Evolutionary conservation across 2,329 filamentous ascomycete genomes (phyloP).

Genomic region (Penicillium frequentans): DNA sequence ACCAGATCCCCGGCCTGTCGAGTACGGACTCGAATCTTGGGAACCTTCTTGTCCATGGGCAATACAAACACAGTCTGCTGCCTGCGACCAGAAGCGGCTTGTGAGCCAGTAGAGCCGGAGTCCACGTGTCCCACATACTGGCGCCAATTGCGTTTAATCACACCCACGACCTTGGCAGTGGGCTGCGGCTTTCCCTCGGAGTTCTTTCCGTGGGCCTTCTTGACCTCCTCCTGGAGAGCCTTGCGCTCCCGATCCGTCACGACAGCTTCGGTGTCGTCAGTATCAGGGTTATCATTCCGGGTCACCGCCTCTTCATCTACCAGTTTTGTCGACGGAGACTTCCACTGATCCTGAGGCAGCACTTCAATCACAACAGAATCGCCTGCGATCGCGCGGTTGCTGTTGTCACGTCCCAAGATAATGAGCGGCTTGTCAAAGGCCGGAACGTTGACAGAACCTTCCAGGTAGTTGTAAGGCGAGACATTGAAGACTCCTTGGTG

Average conservation of each 20-base stretch:
- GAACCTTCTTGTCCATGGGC: conserved; percentile 97
- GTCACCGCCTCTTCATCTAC: conserved; percentile 91
- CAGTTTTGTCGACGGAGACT: conserved; percentile 90
- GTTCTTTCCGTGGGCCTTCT: conserved; percentile 73
- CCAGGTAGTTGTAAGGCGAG: conserved; percentile 96
- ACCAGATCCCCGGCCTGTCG: conserved; percentile 85
- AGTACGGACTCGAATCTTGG: conserved; percentile 91
- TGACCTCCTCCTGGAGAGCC: conserved; percentile 88
- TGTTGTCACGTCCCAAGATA: conserved; percentile 89
- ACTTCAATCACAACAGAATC: conserved; percentile 93
- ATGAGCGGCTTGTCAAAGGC: conserved; percentile 87
- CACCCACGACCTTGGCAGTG: conserved; percentile 86
- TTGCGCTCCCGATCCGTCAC: conserved; percentile 84
- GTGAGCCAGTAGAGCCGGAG: conserved; percentile 74
- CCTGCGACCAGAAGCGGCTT: conserved; percentile 72
- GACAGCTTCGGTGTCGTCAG: conserved; percentile 71
- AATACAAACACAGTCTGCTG: conserved; percentile 93
- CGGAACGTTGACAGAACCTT: conserved; percentile 86
- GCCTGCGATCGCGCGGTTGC: conserved; percentile 89
- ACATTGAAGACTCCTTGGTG: conserved; percentile 97
- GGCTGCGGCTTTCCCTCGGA: conserved; percentile 80
- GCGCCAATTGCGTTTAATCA: conserved; percentile 95
- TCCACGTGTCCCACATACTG: conserved; percentile 98
- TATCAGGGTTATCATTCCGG: conserved; percentile 89
- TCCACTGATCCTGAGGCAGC: conserved; percentile 93